Evolutionary conservation across 2,329 filamentous ascomycete species (phyloP).

Genomic region (Aspergillus vadensis): DNA sequence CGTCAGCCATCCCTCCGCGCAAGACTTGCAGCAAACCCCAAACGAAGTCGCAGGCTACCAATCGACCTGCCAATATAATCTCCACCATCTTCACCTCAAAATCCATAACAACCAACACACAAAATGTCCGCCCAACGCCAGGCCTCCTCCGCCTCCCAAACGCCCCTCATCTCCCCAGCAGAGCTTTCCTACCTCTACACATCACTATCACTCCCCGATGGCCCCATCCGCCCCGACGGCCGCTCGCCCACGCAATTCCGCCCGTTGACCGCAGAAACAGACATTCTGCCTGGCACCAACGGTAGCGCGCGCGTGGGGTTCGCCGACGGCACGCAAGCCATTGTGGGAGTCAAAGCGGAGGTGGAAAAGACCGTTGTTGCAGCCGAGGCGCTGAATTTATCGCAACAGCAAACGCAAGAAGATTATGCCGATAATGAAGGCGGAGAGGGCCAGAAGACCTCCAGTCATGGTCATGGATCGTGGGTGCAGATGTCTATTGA

Average conservation of each 20-base stretch:
- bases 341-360: conserved; percentile 94
- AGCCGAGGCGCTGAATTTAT: conserved; percentile 40
- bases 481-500: conserved; percentile 94
- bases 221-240: conserved; percentile 84
- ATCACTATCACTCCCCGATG: conserved; percentile 73
- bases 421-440: conserved; percentile 26
- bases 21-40: too few species aligned
- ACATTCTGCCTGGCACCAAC: conserved; percentile 84
- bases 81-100: conserved; percentile 6
- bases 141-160: conserved; percentile 51
- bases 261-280: conserved; percentile 84
- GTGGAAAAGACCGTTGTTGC: conserved; percentile 69
- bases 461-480: conserved; percentile 53
- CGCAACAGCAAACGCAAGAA: conserved; percentile 33
- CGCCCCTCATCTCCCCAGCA: conserved; percentile 79
- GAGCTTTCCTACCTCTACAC: conserved; percentile 94
- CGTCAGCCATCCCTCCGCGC: too few species aligned
- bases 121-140: conserved; percentile 65
- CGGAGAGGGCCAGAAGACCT: conserved; percentile 29
- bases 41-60: too few species aligned
- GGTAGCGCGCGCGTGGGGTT: conserved; percentile 93
- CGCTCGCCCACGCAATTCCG: conserved; percentile 84
- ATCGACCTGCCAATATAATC: neutral
- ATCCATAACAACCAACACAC: neutral
- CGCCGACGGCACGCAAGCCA: conserved; percentile 90